These are phyloP conservation scores for Xenoacremonium recifei DNA, from an alignment of 2,329 filamentous ascomycete species.

Conservation along the genomic window DNA sequence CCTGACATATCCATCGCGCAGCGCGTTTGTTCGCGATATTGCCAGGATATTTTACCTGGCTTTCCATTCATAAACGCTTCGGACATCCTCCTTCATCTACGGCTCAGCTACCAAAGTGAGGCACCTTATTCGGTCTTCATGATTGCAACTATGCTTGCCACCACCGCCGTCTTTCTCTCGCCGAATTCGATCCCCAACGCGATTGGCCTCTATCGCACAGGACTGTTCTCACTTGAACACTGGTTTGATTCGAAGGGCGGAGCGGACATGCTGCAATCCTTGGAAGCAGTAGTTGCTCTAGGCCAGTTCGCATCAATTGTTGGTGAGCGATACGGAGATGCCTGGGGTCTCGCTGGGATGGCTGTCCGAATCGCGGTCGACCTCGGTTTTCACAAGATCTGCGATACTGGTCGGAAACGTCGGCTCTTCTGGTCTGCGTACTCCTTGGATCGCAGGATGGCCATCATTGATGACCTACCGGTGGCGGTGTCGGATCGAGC, in stretches of 20 bases:
- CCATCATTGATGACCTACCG: background rate
- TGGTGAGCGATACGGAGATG: background rate
- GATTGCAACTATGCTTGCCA: background rate
- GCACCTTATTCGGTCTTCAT: background rate
- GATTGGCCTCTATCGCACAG: background rate
- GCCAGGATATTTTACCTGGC: background rate
- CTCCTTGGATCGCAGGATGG: background rate
- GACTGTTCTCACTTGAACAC: background rate
- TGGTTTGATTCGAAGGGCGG: background rate
- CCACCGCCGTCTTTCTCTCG: too few species aligned
- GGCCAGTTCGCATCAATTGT: background rate
- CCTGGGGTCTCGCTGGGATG: background rate
- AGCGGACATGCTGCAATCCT: background rate
- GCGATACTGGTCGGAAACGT: background rate
- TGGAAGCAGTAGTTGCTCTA: background rate
- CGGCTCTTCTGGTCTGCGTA: background rate
- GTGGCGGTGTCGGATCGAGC: background rate
- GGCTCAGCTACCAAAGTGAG: background rate
- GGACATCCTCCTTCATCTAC: background rate
- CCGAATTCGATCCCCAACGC: background rate
- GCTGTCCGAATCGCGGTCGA: background rate
- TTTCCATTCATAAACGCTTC: background rate
- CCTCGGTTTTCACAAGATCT: background rate
- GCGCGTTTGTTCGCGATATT: background rate
- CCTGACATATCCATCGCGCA: background rate